These are phyloP conservation scores for Verticillium klebahnii DNA, from an alignment of 2,329 filamentous ascomycete genomes.

Conservation along the genomic window DNA sequence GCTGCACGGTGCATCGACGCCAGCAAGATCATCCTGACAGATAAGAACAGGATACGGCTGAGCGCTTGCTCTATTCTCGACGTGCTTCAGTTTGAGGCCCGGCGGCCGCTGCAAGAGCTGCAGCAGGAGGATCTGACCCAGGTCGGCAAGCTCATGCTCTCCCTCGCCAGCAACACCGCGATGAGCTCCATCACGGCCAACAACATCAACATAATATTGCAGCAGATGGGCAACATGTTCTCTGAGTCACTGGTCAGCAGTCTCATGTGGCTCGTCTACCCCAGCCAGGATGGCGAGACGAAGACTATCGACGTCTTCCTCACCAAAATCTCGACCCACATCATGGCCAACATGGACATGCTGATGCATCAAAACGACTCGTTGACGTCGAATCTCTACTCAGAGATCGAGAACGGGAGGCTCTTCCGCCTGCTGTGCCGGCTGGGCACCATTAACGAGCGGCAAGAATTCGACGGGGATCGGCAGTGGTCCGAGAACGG, in stretches of 20 bases:
- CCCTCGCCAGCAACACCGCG: constrained; percentile 67
- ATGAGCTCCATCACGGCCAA: constrained; percentile 56
- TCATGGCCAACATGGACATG: constrained; percentile 71
- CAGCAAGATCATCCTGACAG: constrained; percentile 84
- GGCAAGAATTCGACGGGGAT: constrained; percentile 77
- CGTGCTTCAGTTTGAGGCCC: constrained; percentile 75
- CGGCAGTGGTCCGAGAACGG: constrained; percentile 85
- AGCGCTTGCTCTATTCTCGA: constrained; percentile 88
- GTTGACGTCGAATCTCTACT: constrained; percentile 64
- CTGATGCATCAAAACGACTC: constrained; percentile 76
- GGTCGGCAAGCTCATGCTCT: constrained; percentile 80
- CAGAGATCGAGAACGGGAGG: constrained; percentile 86
- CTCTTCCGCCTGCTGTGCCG: constrained; percentile 77
- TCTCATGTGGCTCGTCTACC: constrained; percentile 74
- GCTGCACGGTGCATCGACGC: constrained; percentile 83
- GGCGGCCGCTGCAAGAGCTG: constrained; percentile 64
- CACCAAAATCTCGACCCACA: constrained; percentile 70
- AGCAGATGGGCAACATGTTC: constrained; percentile 72
- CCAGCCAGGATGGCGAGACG: constrained; percentile 46
- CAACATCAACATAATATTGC: constrained; percentile 67
- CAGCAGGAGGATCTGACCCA: constrained; percentile 85
- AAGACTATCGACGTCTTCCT: constrained; percentile 81
- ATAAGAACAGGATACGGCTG: constrained; percentile 83
- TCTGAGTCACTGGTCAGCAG: constrained; percentile 74
- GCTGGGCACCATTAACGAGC: constrained; percentile 82